Base-by-base conservation (phyloP, 1,139 yeast species). In the Candida glucosophila region DNA sequence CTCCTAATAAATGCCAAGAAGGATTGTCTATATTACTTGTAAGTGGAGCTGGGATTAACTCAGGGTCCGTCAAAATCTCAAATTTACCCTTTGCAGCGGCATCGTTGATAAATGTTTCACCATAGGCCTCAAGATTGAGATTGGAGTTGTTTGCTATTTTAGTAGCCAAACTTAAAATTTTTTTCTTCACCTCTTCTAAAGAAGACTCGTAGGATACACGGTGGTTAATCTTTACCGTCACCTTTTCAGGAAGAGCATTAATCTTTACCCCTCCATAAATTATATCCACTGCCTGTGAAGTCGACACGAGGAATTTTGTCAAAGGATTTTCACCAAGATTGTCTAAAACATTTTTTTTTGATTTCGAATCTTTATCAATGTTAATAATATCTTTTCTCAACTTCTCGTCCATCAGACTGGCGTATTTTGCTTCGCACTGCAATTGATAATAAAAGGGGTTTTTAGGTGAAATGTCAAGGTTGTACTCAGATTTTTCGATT, bases 181-280 rank as follows among this genome's bases (percentile, higher is more conserved):
- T 47, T 6, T 45, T 41, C 15, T 39, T 34, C 6, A 51, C 42
- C 19, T 41, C 50, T 3, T 40, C 39, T 8, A 51, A 46, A 10
- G 42, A 33, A 19, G 49, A 36, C 27, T 52, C 61, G 16, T 54
- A 36, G 2, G 61, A 55, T 31, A 60, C 41, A 34, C 67, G 45
- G 35, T 58, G 60, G 35, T 60, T 58, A 11, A 54, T 50, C 17
- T 46, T 34, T 25, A 60, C 28, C 19, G 41, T 43, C 5, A 52
- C 52, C 17, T 41, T 30, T 39, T 63, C 70, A 1, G 70, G 69
- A 30, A 59, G 49, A 1, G 66, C 64, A 35, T 59, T 59, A 24
- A 50, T 50, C 36, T 58, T 60, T 30, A 49, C 64, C 20, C 67
- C 67, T 5, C 67, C 67, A 3, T 28, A 27, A 20, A 60, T 41